Conservation (phyloP, 2,329 filamentous ascomycete genomes). For the Coniochaeta hoffmannii region DNA sequence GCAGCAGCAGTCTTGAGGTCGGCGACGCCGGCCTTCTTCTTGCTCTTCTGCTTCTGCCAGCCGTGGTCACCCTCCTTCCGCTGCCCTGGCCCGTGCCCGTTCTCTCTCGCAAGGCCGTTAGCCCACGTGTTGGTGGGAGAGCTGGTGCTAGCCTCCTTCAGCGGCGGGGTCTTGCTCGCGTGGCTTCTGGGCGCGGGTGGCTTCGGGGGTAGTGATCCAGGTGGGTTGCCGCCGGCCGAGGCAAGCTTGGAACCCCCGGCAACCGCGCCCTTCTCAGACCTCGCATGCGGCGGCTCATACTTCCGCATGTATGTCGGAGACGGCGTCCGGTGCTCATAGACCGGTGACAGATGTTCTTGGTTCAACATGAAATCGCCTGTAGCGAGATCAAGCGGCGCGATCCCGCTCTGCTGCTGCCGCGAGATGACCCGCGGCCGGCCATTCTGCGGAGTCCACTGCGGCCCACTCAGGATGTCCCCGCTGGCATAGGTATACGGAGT, state of each 20-base stretch:
- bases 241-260: constrained; percentile 6
- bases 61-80: constrained; percentile 46
- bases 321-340: constrained; percentile 65
- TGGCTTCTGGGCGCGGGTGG: neutral
- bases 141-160: constrained; percentile 17
- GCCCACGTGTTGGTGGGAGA: constrained; percentile 22
- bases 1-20: constrained; percentile 40
- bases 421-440: constrained; percentile 20
- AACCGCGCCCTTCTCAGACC: constrained; percentile 7
- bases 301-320: constrained; percentile 57
- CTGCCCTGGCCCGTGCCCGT: constrained; percentile 44
- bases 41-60: constrained; percentile 55
- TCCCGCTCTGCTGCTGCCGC: constrained; percentile 38
- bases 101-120: constrained; percentile 35
- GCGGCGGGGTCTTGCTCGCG: neutral
- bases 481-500: constrained; percentile 12
- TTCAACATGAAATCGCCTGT: constrained; percentile 32
- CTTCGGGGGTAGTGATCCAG: constrained; percentile 6
- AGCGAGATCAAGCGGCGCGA: constrained; percentile 50
- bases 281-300: constrained; percentile 30
- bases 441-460: constrained; percentile 17
- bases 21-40: constrained; percentile 35
- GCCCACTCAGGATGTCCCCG: constrained; percentile 20
- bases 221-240: constrained; percentile 16
- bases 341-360: constrained; percentile 55